Evolutionary conservation across 2,329 filamentous ascomycete species (phyloP), one percentile per base, ranked within the genome.

Genomic region (Penicillium hordei): DNA sequence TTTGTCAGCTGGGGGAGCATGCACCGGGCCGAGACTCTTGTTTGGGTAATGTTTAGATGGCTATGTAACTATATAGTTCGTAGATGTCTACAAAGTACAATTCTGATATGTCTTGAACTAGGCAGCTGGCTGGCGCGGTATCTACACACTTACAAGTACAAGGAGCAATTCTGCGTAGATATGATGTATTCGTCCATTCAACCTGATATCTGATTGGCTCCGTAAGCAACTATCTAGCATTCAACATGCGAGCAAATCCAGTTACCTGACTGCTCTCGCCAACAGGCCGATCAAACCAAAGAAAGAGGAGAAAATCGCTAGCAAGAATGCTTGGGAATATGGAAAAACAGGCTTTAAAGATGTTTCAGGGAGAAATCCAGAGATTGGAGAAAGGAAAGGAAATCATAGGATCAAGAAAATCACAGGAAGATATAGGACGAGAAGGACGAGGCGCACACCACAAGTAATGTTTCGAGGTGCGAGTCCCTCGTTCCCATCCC

Each of bases 281-380:
- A 25, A 49, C 10, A 4, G 6, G 17, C n/a, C 40, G 36, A 36
- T 36, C 29, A 33, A 29, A 44, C 12, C n/a, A 48, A 52, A 51
- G 12, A 49, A 55, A 43, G 27, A 55, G 48, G 52, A 52, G 46
- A 45, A 57, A 42, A 55, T 48, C 40, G 46, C 45, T 56, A 59
- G 57, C 57, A 60, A 57, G 36, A 21, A 61, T 52, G 54, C 53
- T 59, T 66, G 64, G 62, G 62, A 64, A 66, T 67, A 66, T 64
- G 59, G 65, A 46, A 61, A 57, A 62, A 58, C 44, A 57, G 39
- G 59, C 56, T 63, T 55, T 25, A 55, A 23, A 61, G 48, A 15
- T 55, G 31, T 44, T 31, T 36, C 43, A 23, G 51, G 21, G 29
- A 25, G 17, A 7, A 43, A 40, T 48, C 48, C 39, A 51, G 51